Evolutionary conservation across 2,329 filamentous ascomycete genomes (phyloP).

Genomic region (Verticillium tricorpus): DNA sequence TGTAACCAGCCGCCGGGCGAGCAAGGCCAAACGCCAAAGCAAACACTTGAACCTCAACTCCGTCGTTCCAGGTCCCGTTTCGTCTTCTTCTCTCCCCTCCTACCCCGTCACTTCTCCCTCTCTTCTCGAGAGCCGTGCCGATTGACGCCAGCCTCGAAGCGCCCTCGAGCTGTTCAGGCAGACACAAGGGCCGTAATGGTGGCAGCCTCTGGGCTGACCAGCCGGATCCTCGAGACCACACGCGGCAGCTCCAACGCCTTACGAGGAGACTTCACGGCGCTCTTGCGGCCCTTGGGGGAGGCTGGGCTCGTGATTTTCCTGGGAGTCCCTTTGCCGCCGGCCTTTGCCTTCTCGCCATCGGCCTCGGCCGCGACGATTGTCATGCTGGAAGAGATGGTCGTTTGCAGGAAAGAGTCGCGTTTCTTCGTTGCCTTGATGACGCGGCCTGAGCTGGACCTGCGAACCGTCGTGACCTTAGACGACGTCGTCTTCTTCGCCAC

Average conservation of each 20-base stretch:
- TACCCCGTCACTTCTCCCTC: background rate
- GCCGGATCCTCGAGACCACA: conserved; percentile 8
- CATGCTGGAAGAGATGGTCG: conserved; percentile 8
- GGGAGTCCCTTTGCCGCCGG: background rate
- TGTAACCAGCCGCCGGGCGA: background rate
- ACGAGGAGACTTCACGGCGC: conserved; percentile 12
- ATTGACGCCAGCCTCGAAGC: background rate
- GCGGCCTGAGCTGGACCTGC: conserved; percentile 12
- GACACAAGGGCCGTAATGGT: conserved; percentile 10
- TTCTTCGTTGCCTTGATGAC: conserved; percentile 10
- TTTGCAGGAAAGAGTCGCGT: conserved; percentile 2
- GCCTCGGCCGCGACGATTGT: conserved; percentile 11
- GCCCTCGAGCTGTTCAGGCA: background rate
- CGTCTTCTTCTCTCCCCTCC: background rate
- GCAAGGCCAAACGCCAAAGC: background rate
- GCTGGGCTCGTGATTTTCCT: conserved; percentile 5
- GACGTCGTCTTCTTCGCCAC: conserved; percentile 11
- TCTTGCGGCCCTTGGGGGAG: conserved; percentile 2
- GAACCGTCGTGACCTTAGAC: conserved; percentile 10
- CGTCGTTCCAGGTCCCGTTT: background rate
- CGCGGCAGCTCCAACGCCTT: conserved; percentile 12
- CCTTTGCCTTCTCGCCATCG: background rate
- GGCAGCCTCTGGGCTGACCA: conserved; percentile 11
- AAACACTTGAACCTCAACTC: background rate
- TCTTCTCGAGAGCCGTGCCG: too few relatives aligned